These are phyloP conservation scores for Boletus rubescentipes DNA, from an alignment of 768 basidiomycete species.

Conservation along the genomic window DNA sequence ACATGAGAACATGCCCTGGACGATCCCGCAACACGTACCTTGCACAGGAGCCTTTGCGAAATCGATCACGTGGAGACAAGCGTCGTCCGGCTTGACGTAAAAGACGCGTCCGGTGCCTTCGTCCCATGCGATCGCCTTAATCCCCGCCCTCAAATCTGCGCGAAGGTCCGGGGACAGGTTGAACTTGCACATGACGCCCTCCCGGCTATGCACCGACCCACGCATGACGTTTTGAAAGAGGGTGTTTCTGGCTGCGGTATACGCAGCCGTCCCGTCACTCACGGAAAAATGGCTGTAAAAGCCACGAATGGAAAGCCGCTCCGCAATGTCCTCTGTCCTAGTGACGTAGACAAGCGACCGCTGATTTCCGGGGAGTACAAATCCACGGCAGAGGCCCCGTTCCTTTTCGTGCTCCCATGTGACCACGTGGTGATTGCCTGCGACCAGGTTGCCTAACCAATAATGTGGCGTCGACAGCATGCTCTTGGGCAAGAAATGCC, in stretches of 20 bases:
- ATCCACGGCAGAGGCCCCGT: slow-evolving; percentile 26
- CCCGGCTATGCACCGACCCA: slow-evolving; percentile 13
- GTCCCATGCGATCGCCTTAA: slow-evolving; percentile 62
- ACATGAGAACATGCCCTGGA: no score
- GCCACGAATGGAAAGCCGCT: slow-evolving; percentile 27
- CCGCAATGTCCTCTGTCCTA: slow-evolving; percentile 23
- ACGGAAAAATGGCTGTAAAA: slow-evolving; percentile 38
- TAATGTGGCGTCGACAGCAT: slow-evolving; percentile 29
- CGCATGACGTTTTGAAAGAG: slow-evolving; percentile 26
- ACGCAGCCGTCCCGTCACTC: slow-evolving; percentile 33
- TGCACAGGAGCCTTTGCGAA: slow-evolving; percentile 39
- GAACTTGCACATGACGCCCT: slow-evolving; percentile 28
- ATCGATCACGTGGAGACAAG: slow-evolving; percentile 48
- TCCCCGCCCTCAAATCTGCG: slow-evolving; percentile 26
- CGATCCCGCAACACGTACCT: slow-evolving; percentile 22
- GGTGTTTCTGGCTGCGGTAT: slow-evolving; percentile 15
- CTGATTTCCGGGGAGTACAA: slow-evolving; percentile 32
- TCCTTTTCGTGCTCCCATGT: slow-evolving; percentile 28
- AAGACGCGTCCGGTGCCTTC: slow-evolving; percentile 62
- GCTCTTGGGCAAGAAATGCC: slow-evolving; percentile 21
- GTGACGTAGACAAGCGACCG: slow-evolving; percentile 34
- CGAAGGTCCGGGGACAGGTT: slow-evolving; percentile 17
- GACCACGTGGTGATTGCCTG: slow-evolving; percentile 26
- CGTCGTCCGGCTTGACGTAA: slow-evolving; percentile 43
- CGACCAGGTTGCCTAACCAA: slow-evolving; percentile 26